These are phyloP conservation scores for Gnomoniopsis sp. DNA, from an alignment of 2,329 filamentous ascomycete species.

Conservation along the genomic window DNA sequence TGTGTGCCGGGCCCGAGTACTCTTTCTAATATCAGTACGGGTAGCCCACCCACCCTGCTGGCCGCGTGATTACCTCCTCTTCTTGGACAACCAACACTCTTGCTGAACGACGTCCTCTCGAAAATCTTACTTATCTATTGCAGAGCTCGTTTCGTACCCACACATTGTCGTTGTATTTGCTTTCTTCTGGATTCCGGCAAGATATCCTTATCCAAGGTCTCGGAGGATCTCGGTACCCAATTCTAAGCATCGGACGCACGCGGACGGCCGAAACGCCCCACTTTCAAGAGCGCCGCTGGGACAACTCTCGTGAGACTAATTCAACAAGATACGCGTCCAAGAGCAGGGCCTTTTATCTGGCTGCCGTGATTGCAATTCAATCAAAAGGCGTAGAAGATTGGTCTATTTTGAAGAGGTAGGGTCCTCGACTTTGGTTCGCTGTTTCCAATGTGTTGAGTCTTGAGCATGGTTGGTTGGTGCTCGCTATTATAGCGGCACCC, in stretches of 20 bases:
- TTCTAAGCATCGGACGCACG: background rate
- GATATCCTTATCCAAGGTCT: background rate
- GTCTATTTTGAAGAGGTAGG: background rate
- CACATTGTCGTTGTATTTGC: background rate
- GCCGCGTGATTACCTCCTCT: slow-evolving; percentile 2
- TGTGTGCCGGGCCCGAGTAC: background rate
- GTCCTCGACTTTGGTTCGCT: too few species aligned
- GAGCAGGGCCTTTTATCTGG: background rate
- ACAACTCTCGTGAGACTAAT: background rate
- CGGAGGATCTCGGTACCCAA: background rate
- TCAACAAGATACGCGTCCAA: background rate
- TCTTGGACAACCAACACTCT: background rate
- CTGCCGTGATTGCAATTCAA: background rate
- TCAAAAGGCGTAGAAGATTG: background rate
- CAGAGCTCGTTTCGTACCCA: background rate
- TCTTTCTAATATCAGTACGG: background rate
- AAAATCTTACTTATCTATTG: background rate
- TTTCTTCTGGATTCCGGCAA: background rate
- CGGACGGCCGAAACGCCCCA: slow-evolving; percentile 8
- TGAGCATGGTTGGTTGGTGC: too few species aligned
- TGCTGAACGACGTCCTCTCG: background rate
- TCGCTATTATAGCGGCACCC: too few species aligned
- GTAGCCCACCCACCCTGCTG: slow-evolving; percentile 10
- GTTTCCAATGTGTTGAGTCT: too few species aligned
- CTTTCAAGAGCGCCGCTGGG: background rate